Conservation (phyloP, 768 basidiomycete species). For the Xerocomus potaroensis region DNA sequence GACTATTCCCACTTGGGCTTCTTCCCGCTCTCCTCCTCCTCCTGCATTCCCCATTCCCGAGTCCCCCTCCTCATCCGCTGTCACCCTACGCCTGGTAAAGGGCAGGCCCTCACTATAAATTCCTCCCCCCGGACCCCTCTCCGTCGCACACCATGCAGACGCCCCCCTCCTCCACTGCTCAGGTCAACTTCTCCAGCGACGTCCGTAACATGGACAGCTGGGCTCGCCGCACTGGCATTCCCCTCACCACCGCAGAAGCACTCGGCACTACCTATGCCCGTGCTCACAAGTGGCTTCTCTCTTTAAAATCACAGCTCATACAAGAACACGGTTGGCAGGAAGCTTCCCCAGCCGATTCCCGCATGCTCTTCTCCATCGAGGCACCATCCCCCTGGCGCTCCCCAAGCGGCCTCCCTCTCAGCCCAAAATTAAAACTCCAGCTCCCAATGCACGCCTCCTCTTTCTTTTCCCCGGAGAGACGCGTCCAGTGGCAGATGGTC, state of each 20-base stretch:
- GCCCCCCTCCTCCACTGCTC: constrained; percentile 38
- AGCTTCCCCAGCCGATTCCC: constrained; percentile 50
- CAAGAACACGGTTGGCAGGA: constrained; percentile 71
- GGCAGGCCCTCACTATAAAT: constrained; percentile 29
- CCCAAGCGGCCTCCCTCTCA: constrained; percentile 68
- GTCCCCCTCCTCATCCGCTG: constrained; percentile 24
- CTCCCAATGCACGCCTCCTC: constrained; percentile 77
- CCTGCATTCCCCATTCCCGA: no score
- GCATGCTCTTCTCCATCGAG: constrained; percentile 78
- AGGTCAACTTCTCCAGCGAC: constrained; percentile 76
- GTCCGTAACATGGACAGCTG: constrained; percentile 81
- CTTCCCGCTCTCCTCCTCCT: no score
- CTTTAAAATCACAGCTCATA: constrained; percentile 59
- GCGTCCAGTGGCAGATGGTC: constrained; percentile 88
- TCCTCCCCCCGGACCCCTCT: neutral
- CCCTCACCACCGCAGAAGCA: constrained; percentile 78
- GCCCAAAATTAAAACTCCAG: constrained; percentile 67
- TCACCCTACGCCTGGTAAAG: constrained; percentile 32
- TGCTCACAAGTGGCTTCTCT: constrained; percentile 71
- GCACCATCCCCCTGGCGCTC: constrained; percentile 77
- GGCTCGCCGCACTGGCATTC: constrained; percentile 75
- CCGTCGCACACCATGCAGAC: constrained; percentile 27
- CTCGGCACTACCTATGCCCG: constrained; percentile 77
- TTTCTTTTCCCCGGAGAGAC: constrained; percentile 80
- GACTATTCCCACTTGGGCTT: no score